Evolutionary conservation across 106 monocot species (phyloP).

Genomic region (Alisma plantagoaquatica): DNA sequence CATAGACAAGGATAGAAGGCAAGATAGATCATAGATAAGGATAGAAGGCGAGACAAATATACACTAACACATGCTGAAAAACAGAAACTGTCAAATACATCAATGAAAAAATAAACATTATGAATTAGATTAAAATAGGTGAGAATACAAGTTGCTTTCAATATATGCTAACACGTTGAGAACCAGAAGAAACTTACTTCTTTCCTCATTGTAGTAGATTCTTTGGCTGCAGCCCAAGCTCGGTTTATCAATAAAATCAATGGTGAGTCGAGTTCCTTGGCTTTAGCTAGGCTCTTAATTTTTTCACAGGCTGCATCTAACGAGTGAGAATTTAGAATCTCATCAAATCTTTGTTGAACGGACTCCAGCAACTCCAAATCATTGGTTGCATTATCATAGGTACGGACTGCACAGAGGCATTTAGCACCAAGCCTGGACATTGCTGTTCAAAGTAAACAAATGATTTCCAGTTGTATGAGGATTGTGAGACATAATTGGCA

Average conservation of each 20-base stretch:
- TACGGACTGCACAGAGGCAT: constrained; percentile 76
- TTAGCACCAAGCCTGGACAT: constrained; percentile 74
- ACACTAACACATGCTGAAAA: too few species aligned
- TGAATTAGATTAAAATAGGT: too few species aligned
- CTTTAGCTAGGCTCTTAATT: constrained; percentile 66
- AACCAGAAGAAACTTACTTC: too few species aligned
- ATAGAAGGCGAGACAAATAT: too few species aligned
- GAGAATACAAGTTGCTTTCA: too few species aligned
- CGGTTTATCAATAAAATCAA: constrained; percentile 80
- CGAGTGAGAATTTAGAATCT: constrained; percentile 73
- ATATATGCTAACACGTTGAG: too few species aligned
- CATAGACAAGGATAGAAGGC: too few species aligned
- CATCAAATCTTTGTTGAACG: constrained; percentile 81
- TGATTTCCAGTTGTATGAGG: too few species aligned
- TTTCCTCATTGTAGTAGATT: constrained; percentile 62
- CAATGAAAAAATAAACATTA: too few species aligned
- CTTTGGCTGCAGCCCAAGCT: constrained; percentile 82
- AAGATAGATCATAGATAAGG: too few species aligned
- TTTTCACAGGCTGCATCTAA: constrained; percentile 72
- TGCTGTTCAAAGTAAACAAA: constrained; percentile 29
- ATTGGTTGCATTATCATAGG: constrained; percentile 70
- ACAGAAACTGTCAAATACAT: too few species aligned
- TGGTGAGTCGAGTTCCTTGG: constrained; percentile 91
- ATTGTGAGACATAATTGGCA: too few species aligned
- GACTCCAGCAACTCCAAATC: constrained; percentile 45